Percentiles rank a stretch among this genome's conserved stretches.
Evolutionary conservation across 2,329 filamentous ascomycete genomes (phyloP).

Genomic region (Ophiostoma perfectum): DNA sequence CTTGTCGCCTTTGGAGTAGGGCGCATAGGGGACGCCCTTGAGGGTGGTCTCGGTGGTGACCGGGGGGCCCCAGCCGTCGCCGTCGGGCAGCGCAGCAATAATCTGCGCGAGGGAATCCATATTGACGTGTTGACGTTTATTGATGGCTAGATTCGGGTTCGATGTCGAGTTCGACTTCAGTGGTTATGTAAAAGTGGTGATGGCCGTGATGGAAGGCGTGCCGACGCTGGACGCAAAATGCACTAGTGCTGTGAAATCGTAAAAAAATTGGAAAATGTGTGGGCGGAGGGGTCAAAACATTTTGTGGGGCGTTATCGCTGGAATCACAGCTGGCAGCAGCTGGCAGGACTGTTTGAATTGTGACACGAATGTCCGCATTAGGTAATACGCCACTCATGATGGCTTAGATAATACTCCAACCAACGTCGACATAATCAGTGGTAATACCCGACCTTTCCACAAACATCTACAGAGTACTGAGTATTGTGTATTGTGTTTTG

Average conservation of each 20-base stretch:
- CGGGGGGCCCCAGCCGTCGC: slow-evolving; percentile 82
- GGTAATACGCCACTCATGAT: background rate
- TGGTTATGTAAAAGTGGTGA: slow-evolving; percentile 1
- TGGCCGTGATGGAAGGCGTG: background rate
- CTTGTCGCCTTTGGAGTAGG: slow-evolving; percentile 98
- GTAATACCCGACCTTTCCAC: background rate
- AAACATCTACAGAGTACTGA: background rate
- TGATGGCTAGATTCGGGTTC: background rate
- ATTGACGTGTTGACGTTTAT: slow-evolving; percentile 7
- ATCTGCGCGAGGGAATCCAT: slow-evolving; percentile 48
- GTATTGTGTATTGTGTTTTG: background rate
- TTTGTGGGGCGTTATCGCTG: background rate
- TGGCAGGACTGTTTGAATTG: background rate
- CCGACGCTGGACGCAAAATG: background rate
- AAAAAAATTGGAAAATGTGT: slow-evolving; percentile 13
- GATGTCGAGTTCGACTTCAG: background rate
- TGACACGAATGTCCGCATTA: background rate
- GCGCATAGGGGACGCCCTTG: slow-evolving; percentile 92
- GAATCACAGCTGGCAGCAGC: background rate
- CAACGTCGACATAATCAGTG: no score
- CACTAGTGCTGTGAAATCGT: background rate
- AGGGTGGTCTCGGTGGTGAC: slow-evolving; percentile 80
- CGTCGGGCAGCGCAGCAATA: slow-evolving; percentile 65
- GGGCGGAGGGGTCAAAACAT: slow-evolving; percentile 10
- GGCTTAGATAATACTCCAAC: background rate